A percentile compares a stretch with the other conserved stretches of the same genome.
phyloP scores from a whole-genome alignment of 495 filamentous ascomycete species.

The Astrothelium subdiscretum region DNA sequence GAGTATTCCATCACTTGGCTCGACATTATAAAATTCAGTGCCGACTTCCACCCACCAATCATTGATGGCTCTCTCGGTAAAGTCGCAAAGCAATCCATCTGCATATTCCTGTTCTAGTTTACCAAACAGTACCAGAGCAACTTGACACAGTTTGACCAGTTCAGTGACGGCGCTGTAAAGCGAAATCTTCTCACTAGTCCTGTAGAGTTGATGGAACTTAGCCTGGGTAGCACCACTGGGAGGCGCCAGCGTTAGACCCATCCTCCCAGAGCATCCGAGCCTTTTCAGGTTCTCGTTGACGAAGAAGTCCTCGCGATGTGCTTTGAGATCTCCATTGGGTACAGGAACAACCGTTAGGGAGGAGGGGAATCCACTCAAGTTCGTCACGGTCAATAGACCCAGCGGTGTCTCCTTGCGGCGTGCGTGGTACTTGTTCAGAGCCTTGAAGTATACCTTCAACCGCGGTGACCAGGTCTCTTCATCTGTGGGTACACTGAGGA shows the following conservation, averaged over 20 bases:
- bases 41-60: constrained; percentile 98
- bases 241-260: constrained; percentile 63
- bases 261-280: constrained; percentile 80
- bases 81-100: constrained; percentile 84
- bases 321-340: constrained; percentile 73
- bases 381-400: constrained; percentile 86
- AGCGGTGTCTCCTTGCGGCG: constrained; percentile 67
- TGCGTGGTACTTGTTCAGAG: constrained; percentile 72
- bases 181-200: constrained; percentile 67
- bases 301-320: constrained; percentile 74
- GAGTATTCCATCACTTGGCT: constrained; percentile 82
- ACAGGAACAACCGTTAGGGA: constrained; percentile 79
- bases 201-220: constrained; percentile 87
- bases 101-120: constrained; percentile 79
- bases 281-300: constrained; percentile 93
- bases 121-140: constrained; percentile 79
- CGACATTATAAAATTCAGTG: constrained; percentile 75
- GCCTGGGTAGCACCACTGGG: constrained; percentile 73
- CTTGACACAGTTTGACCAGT: constrained; percentile 84
- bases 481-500: constrained; percentile 73
- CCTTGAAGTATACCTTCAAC: constrained; percentile 74
- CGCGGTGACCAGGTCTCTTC: constrained; percentile 69
- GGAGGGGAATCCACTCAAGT: constrained; percentile 80
- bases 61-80: constrained; percentile 78
- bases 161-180: constrained; percentile 71